These are phyloP conservation scores for Malassezia furfur DNA, from an alignment of 1,284 basidiomycete species.

Conservation along the genomic window DNA sequence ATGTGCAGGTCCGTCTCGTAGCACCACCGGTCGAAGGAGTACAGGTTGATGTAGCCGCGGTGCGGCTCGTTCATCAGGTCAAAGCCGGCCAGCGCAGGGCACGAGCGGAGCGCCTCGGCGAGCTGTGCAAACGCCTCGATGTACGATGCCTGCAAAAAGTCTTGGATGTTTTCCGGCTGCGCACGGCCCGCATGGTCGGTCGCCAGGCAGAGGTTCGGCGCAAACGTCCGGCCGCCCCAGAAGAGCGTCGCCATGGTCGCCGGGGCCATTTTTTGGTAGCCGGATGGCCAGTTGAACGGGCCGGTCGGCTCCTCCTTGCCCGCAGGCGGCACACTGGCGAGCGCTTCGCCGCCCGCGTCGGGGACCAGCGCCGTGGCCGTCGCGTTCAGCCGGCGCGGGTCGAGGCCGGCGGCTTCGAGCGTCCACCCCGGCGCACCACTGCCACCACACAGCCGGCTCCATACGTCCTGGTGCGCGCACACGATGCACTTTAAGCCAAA, in stretches of 20 bases:
- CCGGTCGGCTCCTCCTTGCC: constrained; percentile 28
- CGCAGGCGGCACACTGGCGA: constrained; percentile 1
- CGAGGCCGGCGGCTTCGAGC: constrained; percentile 34
- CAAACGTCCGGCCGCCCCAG: constrained; percentile 57
- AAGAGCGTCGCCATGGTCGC: constrained; percentile 50
- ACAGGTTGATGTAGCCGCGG: constrained; percentile 74
- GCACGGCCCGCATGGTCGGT: neutral
- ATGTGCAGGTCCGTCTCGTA: constrained; percentile 87
- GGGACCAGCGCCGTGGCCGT: constrained; percentile 43
- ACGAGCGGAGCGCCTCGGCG: constrained; percentile 60
- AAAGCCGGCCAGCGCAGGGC: constrained; percentile 77
- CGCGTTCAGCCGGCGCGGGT: constrained; percentile 23
- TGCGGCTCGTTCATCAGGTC: constrained; percentile 93
- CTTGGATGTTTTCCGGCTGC: constrained; percentile 55
- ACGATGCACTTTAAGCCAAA: constrained; percentile 76
- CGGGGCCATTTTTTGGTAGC: constrained; percentile 45
- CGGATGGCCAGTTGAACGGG: constrained; percentile 45
- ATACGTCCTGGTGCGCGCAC: constrained; percentile 58
- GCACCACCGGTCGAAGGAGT: constrained; percentile 74
- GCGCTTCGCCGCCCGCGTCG: constrained; percentile 8
- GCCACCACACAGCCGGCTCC: constrained; percentile 87
- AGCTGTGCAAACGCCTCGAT: constrained; percentile 67
- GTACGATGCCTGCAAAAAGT: constrained; percentile 73
- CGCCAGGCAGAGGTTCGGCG: constrained; percentile 55
- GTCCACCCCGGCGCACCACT: constrained; percentile 58